A percentile compares a stretch with the other conserved stretches of the same genome.
Evolutionary conservation across 163 green algal genomes (phyloP).

Genomic region (Scenedesmus sp.): DNA sequence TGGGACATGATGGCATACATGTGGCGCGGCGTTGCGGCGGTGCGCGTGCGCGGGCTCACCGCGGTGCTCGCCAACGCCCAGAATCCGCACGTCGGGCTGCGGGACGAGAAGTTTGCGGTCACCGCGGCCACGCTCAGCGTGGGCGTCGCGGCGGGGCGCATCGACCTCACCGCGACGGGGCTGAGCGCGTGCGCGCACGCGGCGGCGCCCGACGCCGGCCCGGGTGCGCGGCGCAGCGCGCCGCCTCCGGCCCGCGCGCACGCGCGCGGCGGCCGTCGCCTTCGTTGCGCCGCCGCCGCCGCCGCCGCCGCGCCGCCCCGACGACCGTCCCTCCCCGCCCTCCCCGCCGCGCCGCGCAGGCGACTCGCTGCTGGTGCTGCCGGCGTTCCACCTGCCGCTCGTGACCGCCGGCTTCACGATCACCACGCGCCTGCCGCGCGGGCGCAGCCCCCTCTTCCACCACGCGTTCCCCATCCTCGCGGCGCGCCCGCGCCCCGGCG

Average conservation of each 20-base stretch:
- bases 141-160: slow-evolving; percentile 30
- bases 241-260: too few relatives aligned
- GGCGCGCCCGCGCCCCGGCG: neutral
- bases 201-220: slow-evolving; percentile 25
- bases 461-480: slow-evolving; percentile 49
- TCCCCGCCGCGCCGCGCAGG: slow-evolving; percentile 27
- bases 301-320: too few relatives aligned
- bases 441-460: slow-evolving; percentile 42
- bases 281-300: too few relatives aligned
- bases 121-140: slow-evolving; percentile 42
- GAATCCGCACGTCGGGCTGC: slow-evolving; percentile 38
- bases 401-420: slow-evolving; percentile 39
- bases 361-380: slow-evolving; percentile 52
- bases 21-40: slow-evolving; percentile 50
- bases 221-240: slow-evolving; percentile 32
- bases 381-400: slow-evolving; percentile 53
- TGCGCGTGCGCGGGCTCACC: slow-evolving; percentile 40
- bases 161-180: slow-evolving; percentile 42
- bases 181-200: slow-evolving; percentile 43
- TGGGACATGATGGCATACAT: slow-evolving; percentile 60
- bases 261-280: too few relatives aligned
- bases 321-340: too few relatives aligned
- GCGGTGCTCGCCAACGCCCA: slow-evolving; percentile 34
- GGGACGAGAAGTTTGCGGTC: slow-evolving; percentile 42
- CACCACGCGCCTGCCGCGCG: slow-evolving; percentile 40